Conservation (phyloP, 176 grass and related monocot species). For the Carex myosuroides region DNA sequence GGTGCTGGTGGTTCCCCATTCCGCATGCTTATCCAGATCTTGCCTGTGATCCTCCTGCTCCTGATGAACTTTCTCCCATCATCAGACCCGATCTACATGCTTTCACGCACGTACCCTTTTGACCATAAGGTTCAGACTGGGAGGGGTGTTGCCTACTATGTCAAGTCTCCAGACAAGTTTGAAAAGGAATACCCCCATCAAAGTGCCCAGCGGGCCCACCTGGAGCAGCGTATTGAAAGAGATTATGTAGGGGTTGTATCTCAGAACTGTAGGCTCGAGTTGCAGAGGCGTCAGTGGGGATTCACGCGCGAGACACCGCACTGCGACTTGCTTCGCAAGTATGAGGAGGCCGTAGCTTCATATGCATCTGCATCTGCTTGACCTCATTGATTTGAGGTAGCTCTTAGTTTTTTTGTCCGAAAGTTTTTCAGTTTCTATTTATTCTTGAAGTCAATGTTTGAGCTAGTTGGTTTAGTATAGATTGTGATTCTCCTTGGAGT, state of each 20-base stretch:
- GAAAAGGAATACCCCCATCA: slow-evolving; percentile 80
- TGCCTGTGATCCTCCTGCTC: slow-evolving; percentile 68
- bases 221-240: slow-evolving; percentile 72
- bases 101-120: slow-evolving; percentile 47
- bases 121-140: slow-evolving; percentile 63
- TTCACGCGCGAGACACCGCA: slow-evolving; percentile 52
- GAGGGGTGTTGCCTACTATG: slow-evolving; percentile 57
- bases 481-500: background rate
- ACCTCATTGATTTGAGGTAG: slow-evolving; percentile 6
- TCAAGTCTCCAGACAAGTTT: slow-evolving; percentile 58
- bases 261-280: slow-evolving; percentile 74
- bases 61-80: slow-evolving; percentile 78
- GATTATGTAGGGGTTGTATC: slow-evolving; percentile 58
- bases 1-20: slow-evolving; percentile 36
- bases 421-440: background rate
- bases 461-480: background rate
- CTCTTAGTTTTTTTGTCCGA: background rate
- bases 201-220: slow-evolving; percentile 43
- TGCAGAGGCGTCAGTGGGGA: slow-evolving; percentile 88
- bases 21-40: slow-evolving; percentile 69
- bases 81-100: slow-evolving; percentile 65
- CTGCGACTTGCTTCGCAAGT: slow-evolving; percentile 75
- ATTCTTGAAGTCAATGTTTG: background rate
- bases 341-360: slow-evolving; percentile 23
- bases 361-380: slow-evolving; percentile 19